Evolutionary conservation across 2,329 filamentous ascomycete species (phyloP).

Genomic region (Magnaporthiopsis incrustans): DNA sequence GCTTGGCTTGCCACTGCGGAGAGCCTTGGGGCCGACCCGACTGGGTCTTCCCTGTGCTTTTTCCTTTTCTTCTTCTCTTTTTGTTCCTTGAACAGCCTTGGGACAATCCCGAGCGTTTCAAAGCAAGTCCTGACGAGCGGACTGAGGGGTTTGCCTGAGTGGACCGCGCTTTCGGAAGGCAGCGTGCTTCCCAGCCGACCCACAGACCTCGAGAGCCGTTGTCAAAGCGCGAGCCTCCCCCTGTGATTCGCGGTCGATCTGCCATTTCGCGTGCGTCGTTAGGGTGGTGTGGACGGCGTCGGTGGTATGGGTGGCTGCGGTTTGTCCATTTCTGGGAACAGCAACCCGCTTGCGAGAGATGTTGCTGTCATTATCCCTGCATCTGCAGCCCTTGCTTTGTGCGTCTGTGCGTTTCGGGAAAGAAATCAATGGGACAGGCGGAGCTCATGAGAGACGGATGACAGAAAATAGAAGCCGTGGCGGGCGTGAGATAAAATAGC

Average conservation of each 20-base stretch:
- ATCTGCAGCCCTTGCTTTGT: background rate
- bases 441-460: background rate
- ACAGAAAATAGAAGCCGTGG: background rate
- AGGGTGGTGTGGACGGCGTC: background rate
- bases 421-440: background rate
- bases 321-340: background rate
- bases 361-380: background rate
- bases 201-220: background rate
- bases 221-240: constrained; percentile 5
- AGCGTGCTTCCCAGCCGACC: background rate
- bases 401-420: background rate
- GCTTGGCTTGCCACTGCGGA: background rate
- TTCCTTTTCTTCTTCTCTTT: background rate
- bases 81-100: background rate
- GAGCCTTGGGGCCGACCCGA: background rate
- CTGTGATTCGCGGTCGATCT: constrained; percentile 6
- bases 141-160: background rate
- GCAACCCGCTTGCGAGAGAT: background rate
- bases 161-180: background rate
- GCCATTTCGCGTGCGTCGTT: background rate
- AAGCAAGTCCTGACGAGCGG: background rate
- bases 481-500: background rate
- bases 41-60: background rate
- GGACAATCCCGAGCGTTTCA: background rate
- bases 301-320: background rate